phyloP scores from a whole-genome alignment of 208 protist species.

The Crithidia acanthocephali region DNA sequence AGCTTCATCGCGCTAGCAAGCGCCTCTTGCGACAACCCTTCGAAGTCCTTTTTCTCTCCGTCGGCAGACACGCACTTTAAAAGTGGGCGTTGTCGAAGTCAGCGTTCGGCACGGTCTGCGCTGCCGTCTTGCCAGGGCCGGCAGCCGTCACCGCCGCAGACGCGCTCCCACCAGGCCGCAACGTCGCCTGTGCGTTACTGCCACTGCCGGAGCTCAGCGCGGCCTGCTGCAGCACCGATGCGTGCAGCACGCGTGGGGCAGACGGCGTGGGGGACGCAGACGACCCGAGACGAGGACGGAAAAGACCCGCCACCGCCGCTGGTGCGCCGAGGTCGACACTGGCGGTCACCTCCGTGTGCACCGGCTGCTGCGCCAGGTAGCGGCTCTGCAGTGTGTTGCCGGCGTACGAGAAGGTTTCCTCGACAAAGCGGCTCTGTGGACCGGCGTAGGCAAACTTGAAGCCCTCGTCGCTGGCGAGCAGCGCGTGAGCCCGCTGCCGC shows the following conservation, averaged over 20 bases:
- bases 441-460: constrained; percentile 65
- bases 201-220: constrained; percentile 1
- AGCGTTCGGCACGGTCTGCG: neutral
- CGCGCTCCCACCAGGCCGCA: constrained; percentile 12
- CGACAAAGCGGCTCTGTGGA: constrained; percentile 63
- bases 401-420: constrained; percentile 75
- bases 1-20: too few species aligned
- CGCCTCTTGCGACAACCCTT: too few species aligned
- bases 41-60: too few species aligned
- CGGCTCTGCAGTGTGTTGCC: constrained; percentile 73
- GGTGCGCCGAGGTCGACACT: constrained; percentile 19
- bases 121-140: neutral
- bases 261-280: neutral
- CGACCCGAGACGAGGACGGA: neutral
- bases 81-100: constrained; percentile 28
- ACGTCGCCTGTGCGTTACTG: neutral
- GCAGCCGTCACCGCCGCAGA: neutral
- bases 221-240: constrained; percentile 50
- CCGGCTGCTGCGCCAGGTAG: constrained; percentile 71
- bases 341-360: constrained; percentile 74
- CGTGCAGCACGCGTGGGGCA: constrained; percentile 48
- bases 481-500: constrained; percentile 42
- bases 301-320: constrained; percentile 1
- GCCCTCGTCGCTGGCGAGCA: constrained; percentile 80
- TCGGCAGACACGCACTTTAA: neutral